phyloP scores from a whole-genome alignment of 2,329 filamentous ascomycete genomes.

The Phialemonium atrogriseum region DNA sequence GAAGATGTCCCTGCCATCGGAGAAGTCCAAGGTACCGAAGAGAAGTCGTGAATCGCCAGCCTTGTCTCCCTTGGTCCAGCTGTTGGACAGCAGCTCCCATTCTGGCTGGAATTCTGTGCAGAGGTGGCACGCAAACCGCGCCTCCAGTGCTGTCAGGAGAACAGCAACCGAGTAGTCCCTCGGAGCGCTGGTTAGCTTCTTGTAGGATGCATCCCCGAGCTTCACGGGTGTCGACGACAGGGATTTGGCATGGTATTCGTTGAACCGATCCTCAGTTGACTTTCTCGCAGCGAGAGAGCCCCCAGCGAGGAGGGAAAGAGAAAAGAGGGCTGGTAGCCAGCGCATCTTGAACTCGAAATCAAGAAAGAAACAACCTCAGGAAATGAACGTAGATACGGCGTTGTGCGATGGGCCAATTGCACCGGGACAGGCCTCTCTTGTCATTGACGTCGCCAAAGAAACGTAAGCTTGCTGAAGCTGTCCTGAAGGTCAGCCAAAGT shows the following conservation, averaged over 20 bases:
- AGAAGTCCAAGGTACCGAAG: conserved; percentile 82
- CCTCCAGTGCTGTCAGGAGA: conserved; percentile 78
- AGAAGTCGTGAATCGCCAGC: conserved; percentile 62
- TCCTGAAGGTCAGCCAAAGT: conserved; percentile 1
- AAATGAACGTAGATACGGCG: not conserved
- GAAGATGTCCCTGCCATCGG: conserved; percentile 75
- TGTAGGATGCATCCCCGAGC: conserved; percentile 69
- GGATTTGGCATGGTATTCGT: conserved; percentile 61
- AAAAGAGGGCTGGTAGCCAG: conserved; percentile 54
- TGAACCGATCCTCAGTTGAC: conserved; percentile 52
- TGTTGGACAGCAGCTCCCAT: conserved; percentile 79
- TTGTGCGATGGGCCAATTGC: conserved; percentile 10
- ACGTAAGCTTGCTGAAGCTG: conserved; percentile 1
- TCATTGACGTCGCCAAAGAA: conserved; percentile 7
- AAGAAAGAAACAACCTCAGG: no score
- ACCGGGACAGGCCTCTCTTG: conserved; percentile 3
- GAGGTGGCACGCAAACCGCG: conserved; percentile 74
- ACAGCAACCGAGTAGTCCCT: conserved; percentile 79
- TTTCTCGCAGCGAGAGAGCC: conserved; percentile 56
- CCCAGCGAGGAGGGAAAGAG: conserved; percentile 53
- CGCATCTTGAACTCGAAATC: conserved; percentile 58
- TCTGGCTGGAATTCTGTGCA: conserved; percentile 91
- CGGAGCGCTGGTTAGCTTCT: conserved; percentile 64
- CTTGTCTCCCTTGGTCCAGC: conserved; percentile 82
- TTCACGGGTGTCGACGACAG: conserved; percentile 61